phyloP scores from a whole-genome alignment of 352 stramenopile species.

The Lagenidium giganteum region DNA sequence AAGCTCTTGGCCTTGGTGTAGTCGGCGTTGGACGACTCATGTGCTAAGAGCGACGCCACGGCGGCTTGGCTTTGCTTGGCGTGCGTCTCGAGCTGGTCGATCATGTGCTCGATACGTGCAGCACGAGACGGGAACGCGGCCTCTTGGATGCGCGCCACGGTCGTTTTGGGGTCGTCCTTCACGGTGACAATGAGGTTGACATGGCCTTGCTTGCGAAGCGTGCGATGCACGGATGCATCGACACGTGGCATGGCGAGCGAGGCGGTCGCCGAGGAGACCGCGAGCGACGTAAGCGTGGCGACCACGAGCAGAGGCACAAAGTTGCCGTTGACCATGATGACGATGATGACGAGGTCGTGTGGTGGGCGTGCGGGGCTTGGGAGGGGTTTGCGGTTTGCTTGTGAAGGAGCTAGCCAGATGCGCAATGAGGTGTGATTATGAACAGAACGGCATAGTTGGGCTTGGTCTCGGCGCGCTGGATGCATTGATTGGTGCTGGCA shows the following conservation, averaged over 20 bases:
- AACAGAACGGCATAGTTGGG: no score
- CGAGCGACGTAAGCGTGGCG: background rate
- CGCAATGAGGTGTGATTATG: no score
- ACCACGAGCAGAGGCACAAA: background rate
- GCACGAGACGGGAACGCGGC: constrained; percentile 4
- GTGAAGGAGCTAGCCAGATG: no score
- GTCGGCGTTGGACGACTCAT: background rate
- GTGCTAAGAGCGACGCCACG: constrained; percentile 10
- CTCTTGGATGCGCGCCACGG: background rate
- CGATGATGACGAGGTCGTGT: no score
- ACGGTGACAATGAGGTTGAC: constrained; percentile 6
- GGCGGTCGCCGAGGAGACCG: background rate
- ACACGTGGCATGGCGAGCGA: no score
- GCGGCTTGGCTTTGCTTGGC: background rate
- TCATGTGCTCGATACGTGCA: background rate
- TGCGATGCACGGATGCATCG: constrained; percentile 1
- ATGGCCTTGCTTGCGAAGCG: background rate
- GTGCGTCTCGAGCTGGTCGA: constrained; percentile 3
- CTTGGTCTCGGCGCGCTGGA: no score
- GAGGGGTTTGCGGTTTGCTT: no score
- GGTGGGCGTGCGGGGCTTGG: no score
- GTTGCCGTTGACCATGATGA: constrained; percentile 1
- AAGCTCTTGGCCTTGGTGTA: constrained; percentile 3
- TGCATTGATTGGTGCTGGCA: no score
- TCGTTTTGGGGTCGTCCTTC: background rate